Evolutionary conservation across 495 filamentous ascomycete species (phyloP), one percentile per base, ranked within the genome.

Genomic region (Neurospora sp.): DNA sequence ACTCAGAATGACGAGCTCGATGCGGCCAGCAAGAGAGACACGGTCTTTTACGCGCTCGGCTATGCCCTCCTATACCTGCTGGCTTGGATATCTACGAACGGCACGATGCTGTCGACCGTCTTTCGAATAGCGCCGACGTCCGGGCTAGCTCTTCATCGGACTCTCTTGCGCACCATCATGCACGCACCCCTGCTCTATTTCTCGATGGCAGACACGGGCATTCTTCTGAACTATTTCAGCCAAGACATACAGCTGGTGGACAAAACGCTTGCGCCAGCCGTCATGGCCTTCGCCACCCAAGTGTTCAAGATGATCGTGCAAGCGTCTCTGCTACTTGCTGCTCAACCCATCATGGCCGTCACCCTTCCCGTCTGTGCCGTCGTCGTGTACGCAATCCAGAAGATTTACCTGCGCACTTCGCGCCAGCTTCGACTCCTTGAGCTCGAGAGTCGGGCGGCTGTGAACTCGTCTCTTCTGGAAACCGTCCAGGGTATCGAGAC

Each of bases 371-470:
- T 78, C 23, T 79, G 76, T 60, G 70, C 72, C 27, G 71, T 40
- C 5, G 76, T 83, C 35, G 72, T 90, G 6, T 91, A 87, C 72
- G 39, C 86, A 18, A 83, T 92, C 6, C 88, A 91, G 74, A 88
- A 87, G 71, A 80, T 87, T 42, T 92, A 92, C 73, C 83, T 92
- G 5, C 84, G 87, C 12, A 92, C 90, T 1, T 91, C 89, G 2
- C 86, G 89, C 4, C 90, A 91, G 75, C 79, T 92, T 6, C 88
- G 90, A 41, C 83, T 90, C 60, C 80, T 92, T 27, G 90, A 91
- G 39, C 82, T 91, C 9, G 89, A 91, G 79, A 84, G 87, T 16
- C 88, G 90, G 77, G 84, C 89, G 5, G 88, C 89, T 3, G 80
- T 91, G 1, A 90, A 87, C 72, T 86, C 88, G 0, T 85, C 87